Conservation (phyloP, 2,329 filamentous ascomycete genomes). For the Cyanodermella asteris region DNA sequence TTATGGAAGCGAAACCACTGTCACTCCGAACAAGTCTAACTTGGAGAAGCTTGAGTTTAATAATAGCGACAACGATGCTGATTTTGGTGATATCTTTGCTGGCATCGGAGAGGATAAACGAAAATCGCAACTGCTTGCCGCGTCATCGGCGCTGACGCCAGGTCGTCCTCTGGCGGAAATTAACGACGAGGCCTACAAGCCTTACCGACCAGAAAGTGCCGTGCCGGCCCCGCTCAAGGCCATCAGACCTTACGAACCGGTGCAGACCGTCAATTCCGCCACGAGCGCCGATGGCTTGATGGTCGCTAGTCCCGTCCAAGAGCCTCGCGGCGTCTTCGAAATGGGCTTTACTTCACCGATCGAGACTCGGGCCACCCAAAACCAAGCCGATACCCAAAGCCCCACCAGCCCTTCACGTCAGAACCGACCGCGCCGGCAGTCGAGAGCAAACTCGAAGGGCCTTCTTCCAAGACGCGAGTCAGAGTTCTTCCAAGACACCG, state of each 20-base stretch:
- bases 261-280: constrained; percentile 1
- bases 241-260: constrained; percentile 1
- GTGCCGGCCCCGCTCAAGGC: constrained; percentile 3
- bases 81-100: constrained; percentile 31
- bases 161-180: background rate
- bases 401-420: constrained; percentile 2
- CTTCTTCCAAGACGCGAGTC: constrained; percentile 9
- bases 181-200: constrained; percentile 5
- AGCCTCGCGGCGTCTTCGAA: too few relatives aligned
- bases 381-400: constrained; percentile 3
- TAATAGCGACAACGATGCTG: constrained; percentile 17
- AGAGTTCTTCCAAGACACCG: constrained; percentile 16
- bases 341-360: too few relatives aligned
- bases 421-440: constrained; percentile 7
- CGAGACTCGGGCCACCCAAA: constrained; percentile 1
- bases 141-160: too few relatives aligned
- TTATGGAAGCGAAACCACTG: constrained; percentile 27
- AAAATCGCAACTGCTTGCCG: constrained; percentile 2
- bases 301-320: too few relatives aligned
- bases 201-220: constrained; percentile 10
- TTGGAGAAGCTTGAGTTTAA: constrained; percentile 22
- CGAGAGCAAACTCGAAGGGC: constrained; percentile 10
- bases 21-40: constrained; percentile 27
- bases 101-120: constrained; percentile 18
- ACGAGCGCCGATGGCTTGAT: background rate